Percentiles rank a stretch among this genome's conserved stretches.
These are phyloP conservation scores for Suillus tomentosus DNA, from an alignment of 768 basidiomycete species.

Conservation along the genomic window DNA sequence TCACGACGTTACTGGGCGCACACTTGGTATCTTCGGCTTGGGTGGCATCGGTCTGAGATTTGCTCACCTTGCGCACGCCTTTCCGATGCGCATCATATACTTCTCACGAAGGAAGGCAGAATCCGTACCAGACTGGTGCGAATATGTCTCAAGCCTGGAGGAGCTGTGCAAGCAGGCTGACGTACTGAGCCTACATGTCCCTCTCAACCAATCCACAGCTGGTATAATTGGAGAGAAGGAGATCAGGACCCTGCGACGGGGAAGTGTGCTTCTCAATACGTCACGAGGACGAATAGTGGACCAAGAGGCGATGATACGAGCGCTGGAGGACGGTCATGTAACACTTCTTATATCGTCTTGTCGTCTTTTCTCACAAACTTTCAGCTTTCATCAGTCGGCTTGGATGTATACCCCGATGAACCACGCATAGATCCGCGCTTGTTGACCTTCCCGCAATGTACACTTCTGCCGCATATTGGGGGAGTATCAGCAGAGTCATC, in stretches of 20 bases:
- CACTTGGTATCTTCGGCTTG: slow-evolving; percentile 67
- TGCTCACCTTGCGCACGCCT: slow-evolving; percentile 66
- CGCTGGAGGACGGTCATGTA: slow-evolving; percentile 82
- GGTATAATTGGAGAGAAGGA: slow-evolving; percentile 70
- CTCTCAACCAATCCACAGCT: slow-evolving; percentile 69
- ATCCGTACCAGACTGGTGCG: too few relatives aligned
- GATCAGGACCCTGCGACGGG: slow-evolving; percentile 73
- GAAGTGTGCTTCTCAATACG: slow-evolving; percentile 77
- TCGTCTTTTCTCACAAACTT: slow-evolving; percentile 10
- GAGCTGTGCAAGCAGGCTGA: slow-evolving; percentile 67
- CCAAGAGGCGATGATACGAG: slow-evolving; percentile 81
- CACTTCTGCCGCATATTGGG: slow-evolving; percentile 86
- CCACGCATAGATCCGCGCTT: slow-evolving; percentile 74
- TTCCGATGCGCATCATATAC: slow-evolving; percentile 87
- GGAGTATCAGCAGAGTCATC: slow-evolving; percentile 77
- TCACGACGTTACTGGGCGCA: slow-evolving; percentile 64
- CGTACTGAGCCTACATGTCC: slow-evolving; percentile 81
- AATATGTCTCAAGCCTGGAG: slow-evolving; percentile 2
- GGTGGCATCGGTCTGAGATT: slow-evolving; percentile 71
- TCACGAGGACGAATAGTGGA: slow-evolving; percentile 85
- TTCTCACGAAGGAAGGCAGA: slow-evolving; percentile 40
- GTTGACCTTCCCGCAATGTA: slow-evolving; percentile 71
- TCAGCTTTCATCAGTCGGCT: slow-evolving; percentile 75
- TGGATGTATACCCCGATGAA: slow-evolving; percentile 83
- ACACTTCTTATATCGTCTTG: slow-evolving; percentile 37